phyloP scores from a whole-genome alignment of 2,329 filamentous ascomycete genomes.

The Monilinia polystroma region DNA sequence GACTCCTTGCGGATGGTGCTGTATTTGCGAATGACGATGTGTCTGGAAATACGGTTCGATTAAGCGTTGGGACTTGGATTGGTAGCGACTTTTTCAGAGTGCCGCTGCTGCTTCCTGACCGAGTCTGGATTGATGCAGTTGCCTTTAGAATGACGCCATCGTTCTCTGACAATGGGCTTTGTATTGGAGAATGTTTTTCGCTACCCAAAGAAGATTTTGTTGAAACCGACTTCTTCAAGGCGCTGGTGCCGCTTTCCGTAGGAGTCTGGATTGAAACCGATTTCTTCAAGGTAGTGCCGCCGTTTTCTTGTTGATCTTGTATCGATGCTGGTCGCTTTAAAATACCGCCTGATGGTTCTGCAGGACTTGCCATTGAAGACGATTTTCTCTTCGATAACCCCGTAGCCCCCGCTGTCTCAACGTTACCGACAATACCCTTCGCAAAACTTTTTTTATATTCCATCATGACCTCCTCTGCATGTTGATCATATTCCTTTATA shows the following conservation, averaged over 20 bases:
- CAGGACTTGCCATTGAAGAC: neutral
- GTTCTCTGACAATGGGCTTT: neutral
- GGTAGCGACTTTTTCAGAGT: neutral
- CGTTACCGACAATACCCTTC: neutral
- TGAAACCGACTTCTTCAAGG: neutral
- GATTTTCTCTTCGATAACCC: conserved; percentile 1
- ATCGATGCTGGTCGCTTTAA: neutral
- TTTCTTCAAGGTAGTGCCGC: neutral
- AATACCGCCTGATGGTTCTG: neutral
- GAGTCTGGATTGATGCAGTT: neutral
- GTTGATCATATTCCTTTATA: conserved; percentile 32
- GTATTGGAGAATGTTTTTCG: neutral
- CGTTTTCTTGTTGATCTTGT: neutral
- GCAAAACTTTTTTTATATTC: conserved; percentile 26
- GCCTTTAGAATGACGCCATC: neutral
- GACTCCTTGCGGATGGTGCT: neutral
- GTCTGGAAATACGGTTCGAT: neutral
- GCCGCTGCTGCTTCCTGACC: neutral
- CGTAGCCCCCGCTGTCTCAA: neutral
- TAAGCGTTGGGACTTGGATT: neutral
- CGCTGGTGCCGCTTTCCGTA: neutral
- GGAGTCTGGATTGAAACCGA: neutral
- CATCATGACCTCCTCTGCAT: conserved; percentile 21
- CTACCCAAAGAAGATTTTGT: neutral
- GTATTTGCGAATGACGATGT: neutral